Evolutionary conservation across 371 early-diverging fungal genomes (phyloP), one percentile per base, ranked within the genome.

Genomic region (Mortierella sp.): DNA sequence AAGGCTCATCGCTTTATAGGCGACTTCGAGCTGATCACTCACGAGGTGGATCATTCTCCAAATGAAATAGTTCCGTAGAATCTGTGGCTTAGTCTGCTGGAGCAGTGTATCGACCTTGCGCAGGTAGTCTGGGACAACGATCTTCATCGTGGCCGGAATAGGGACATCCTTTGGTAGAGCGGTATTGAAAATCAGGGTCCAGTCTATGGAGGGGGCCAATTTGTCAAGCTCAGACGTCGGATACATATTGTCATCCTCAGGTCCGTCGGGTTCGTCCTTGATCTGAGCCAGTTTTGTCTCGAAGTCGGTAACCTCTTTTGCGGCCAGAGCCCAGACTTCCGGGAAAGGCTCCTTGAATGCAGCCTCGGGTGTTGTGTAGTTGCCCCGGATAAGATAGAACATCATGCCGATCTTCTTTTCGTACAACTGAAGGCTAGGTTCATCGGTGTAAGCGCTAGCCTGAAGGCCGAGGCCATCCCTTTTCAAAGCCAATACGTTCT

Each of bases 121-220:
- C 12, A 83, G 44, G 52, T 64, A 85, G 1, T 44, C 19, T 5
- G 81, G 80, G 0, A 75, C 73, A 0, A 64, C 41, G 3, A 81
- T 64, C 26, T 70, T 51, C 2, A 83, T 19, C 24, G 60, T 53
- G 5, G 55, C 46, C 0, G 76, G 64, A 21, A 70, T 51, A 17
- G 60, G 64, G 3, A 73, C 59, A 17, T 44, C 70, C 2, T 64
- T 9, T 2, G 72, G 79, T 3, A 78, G 46, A 15, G 73, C 43
- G 21, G 78, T 56, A 9, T 61, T 43, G 5, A 83, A 27, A 23
- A 76, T 61, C 1, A 73, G 27, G 19, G 59, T 52, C 83, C 84
- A 84, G 52, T 82, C 82, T 43, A 87, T 41, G 12, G 28, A 34
- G 3, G 86, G 82, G 2, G 68, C 54, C 3, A 65, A 5, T 11